Percentiles rank a stretch among this genome's conserved stretches.
These are phyloP conservation scores for Talaromyces thailandensis DNA, from an alignment of 495 filamentous ascomycete genomes.

Conservation along the genomic window DNA sequence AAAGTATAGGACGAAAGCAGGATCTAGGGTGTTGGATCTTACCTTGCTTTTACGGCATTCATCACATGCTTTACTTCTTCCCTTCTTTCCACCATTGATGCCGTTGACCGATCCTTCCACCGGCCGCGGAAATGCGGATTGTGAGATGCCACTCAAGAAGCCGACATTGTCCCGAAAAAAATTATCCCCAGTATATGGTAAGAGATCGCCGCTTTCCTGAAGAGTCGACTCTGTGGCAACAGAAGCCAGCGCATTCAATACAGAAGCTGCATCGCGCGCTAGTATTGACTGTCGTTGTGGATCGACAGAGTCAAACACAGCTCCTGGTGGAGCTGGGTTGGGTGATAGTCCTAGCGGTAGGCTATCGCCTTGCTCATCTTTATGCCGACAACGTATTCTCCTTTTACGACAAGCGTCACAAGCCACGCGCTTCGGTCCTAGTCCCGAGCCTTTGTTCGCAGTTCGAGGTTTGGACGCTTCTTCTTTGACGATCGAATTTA, in stretches of 20 bases:
- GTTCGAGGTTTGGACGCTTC: slow-evolving; percentile 24
- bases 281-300: slow-evolving; percentile 25
- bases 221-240: slow-evolving; percentile 27
- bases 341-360: neutral
- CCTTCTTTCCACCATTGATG: slow-evolving; percentile 34
- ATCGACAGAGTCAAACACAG: slow-evolving; percentile 22
- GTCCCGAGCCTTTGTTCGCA: slow-evolving; percentile 27
- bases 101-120: slow-evolving; percentile 25
- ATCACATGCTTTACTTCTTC: slow-evolving; percentile 54
- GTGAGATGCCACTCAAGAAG: slow-evolving; percentile 3
- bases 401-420: slow-evolving; percentile 47
- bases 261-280: slow-evolving; percentile 37
- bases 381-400: slow-evolving; percentile 45
- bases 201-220: neutral
- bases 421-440: slow-evolving; percentile 43
- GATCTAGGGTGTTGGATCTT: slow-evolving; percentile 11
- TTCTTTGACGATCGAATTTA: slow-evolving; percentile 15
- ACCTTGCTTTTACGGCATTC: slow-evolving; percentile 65
- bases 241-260: slow-evolving; percentile 34
- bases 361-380: slow-evolving; percentile 32
- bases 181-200: neutral
- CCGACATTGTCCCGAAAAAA: slow-evolving; percentile 8
- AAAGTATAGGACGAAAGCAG: neutral
- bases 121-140: slow-evolving; percentile 16
- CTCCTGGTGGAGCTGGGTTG: slow-evolving; percentile 15